A percentile compares a stretch with the other conserved stretches of the same genome.
Evolutionary conservation across 768 basidiomycete species (phyloP).

Genomic region (Dendrothele bispora): DNA sequence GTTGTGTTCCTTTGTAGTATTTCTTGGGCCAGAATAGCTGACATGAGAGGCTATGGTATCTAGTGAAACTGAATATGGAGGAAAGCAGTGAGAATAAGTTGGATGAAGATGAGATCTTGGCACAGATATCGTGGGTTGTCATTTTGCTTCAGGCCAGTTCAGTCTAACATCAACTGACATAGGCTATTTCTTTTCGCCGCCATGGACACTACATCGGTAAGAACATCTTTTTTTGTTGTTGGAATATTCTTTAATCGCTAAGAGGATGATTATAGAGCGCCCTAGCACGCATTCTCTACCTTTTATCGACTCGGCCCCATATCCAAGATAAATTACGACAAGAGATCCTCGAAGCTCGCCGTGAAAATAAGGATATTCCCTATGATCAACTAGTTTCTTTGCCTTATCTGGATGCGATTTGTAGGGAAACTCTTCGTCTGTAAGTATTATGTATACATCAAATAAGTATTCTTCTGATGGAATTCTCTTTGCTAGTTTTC

Average conservation of each 20-base stretch:
- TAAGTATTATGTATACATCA: conserved; percentile 12
- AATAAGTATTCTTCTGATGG: background rate
- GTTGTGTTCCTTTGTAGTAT: background rate
- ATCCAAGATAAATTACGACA: conserved; percentile 36
- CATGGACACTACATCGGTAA: conserved; percentile 40
- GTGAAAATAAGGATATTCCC: conserved; percentile 22
- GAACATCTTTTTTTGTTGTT: background rate
- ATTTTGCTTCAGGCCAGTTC: background rate
- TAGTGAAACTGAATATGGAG: conserved; percentile 36
- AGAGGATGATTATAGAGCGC: conserved; percentile 17
- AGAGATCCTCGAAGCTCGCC: conserved; percentile 31
- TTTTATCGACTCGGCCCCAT: conserved; percentile 33
- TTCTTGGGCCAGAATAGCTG: background rate
- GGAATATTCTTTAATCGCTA: background rate
- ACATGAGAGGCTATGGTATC: background rate
- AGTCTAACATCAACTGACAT: background rate
- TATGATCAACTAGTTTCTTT: conserved; percentile 37
- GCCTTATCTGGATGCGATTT: conserved; percentile 40
- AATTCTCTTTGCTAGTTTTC: conserved; percentile 14
- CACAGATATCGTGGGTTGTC: conserved; percentile 24
- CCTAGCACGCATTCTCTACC: conserved; percentile 30
- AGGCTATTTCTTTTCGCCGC: conserved; percentile 38
- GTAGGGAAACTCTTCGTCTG: conserved; percentile 40
- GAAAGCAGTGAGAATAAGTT: conserved; percentile 29
- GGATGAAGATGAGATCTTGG: conserved; percentile 34